A percentile compares a stretch with the other conserved stretches of the same genome.
phyloP scores from a whole-genome alignment of 2,329 filamentous ascomycete species.

The Venturia nashicola region DNA sequence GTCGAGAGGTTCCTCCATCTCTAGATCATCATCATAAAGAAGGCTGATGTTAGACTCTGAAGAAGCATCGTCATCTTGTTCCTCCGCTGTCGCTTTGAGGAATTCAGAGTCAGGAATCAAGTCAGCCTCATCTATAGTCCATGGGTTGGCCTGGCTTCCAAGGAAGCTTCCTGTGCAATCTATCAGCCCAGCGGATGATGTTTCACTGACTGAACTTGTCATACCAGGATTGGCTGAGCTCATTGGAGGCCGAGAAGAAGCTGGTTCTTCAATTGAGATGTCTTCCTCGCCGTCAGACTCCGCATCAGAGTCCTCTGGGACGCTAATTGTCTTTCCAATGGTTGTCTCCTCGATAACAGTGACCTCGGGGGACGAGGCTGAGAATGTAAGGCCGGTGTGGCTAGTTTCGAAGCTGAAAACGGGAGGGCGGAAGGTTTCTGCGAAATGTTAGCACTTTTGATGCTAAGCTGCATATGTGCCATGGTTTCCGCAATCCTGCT shows the following conservation, averaged over 20 bases:
- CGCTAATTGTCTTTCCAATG: not conserved
- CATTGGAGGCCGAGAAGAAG: not conserved
- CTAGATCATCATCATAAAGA: not conserved
- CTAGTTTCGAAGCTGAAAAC: not conserved
- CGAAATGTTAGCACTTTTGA: not conserved
- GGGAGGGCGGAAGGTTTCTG: constrained; percentile 4
- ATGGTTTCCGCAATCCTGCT: not conserved
- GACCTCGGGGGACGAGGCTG: not conserved
- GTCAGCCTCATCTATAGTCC: not conserved
- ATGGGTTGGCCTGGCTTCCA: not conserved
- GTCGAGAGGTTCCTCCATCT: not conserved
- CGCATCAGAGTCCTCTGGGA: not conserved
- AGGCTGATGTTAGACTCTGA: not conserved
- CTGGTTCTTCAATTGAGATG: not conserved
- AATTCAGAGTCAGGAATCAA: not conserved
- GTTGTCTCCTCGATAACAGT: not conserved
- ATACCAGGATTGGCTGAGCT: not conserved
- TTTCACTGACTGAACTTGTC: not conserved
- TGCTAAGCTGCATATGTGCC: not conserved
- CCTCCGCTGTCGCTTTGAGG: not conserved
- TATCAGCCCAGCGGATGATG: not conserved
- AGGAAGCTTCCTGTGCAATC: not conserved
- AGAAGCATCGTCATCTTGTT: not conserved
- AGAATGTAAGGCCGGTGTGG: not conserved
- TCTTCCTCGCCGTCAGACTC: constrained; percentile 2